Conservation (phyloP, 768 basidiomycete genomes). For the Serendipita indica region DNA sequence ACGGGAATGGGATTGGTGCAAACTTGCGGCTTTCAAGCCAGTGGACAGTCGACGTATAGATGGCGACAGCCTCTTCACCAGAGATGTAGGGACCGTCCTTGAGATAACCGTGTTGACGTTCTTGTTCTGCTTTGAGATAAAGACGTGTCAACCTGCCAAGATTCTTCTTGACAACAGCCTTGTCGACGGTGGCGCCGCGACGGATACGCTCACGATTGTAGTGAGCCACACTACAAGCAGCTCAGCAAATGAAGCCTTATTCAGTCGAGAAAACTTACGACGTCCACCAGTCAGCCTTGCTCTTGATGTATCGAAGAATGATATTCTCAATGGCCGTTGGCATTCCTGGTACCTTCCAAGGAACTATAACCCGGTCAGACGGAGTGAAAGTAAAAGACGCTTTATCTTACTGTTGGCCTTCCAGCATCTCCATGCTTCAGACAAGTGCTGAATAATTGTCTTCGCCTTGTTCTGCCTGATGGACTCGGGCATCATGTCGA, state of each 20-base stretch:
- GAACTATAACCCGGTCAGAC: constrained; percentile 56
- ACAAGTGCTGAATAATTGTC: constrained; percentile 94
- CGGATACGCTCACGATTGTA: constrained; percentile 97
- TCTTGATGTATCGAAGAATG: constrained; percentile 96
- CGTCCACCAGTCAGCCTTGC: constrained; percentile 99
- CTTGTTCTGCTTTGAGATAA: constrained; percentile 97
- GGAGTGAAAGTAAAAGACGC: constrained; percentile 5
- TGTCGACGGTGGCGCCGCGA: constrained; percentile 92
- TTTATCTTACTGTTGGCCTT: constrained; percentile 62
- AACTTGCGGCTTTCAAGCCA: constrained; percentile 98
- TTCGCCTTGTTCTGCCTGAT: constrained; percentile 99
- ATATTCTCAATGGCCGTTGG: constrained; percentile 99
- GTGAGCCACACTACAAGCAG: constrained; percentile 59
- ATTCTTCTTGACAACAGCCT: constrained; percentile 99
- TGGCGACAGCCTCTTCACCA: constrained; percentile 95
- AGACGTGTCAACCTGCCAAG: constrained; percentile 95
- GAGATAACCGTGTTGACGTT: constrained; percentile 94
- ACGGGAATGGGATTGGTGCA: constrained; percentile 97
- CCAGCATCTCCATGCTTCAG: constrained; percentile 98
- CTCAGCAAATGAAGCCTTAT: not conserved
- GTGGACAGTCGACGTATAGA: constrained; percentile 96
- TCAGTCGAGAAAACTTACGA: constrained; percentile 36
- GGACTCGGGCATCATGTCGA: constrained; percentile 99
- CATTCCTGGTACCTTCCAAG: constrained; percentile 99
- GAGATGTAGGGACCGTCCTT: constrained; percentile 99